phyloP scores from a whole-genome alignment of 257 asterid genomes.

The Solanum tacnaense region DNA sequence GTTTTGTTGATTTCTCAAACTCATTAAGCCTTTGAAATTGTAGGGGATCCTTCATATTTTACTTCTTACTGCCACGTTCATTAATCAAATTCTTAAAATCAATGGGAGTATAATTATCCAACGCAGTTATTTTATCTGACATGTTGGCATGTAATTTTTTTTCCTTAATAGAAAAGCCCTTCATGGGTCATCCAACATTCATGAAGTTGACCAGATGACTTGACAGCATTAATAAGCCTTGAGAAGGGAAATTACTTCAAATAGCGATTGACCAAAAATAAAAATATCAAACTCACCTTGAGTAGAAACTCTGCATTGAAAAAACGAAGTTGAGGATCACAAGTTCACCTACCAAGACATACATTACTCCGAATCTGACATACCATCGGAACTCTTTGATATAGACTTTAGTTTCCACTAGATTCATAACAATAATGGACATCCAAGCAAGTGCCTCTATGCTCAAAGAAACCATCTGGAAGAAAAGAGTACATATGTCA shows the following conservation, averaged over 20 bases:
- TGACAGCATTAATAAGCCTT: background rate
- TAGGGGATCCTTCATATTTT: background rate
- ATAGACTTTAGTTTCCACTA: conserved; percentile 55
- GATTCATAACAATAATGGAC: conserved; percentile 50
- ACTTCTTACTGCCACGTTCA: background rate
- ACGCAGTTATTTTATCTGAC: background rate
- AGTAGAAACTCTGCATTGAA: conserved; percentile 41
- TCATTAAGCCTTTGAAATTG: background rate
- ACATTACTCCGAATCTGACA: conserved; percentile 60
- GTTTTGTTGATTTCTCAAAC: background rate
- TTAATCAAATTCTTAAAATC: background rate
- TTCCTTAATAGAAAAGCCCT: background rate
- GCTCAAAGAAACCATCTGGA: conserved; percentile 61
- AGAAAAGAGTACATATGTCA: conserved; percentile 1
- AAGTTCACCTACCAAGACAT: conserved; percentile 63
- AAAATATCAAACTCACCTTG: conserved; percentile 24
- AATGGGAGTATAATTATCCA: background rate
- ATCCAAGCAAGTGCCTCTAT: conserved; percentile 62
- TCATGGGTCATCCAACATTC: background rate
- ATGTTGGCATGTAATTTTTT: background rate
- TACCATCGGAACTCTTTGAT: conserved; percentile 77
- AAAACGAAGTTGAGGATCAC: conserved; percentile 48
- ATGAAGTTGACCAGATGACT: background rate
- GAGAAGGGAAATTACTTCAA: background rate
- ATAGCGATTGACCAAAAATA: background rate